phyloP scores from a whole-genome alignment of 495 filamentous ascomycete species.

The Neurospora tetrasperma region DNA sequence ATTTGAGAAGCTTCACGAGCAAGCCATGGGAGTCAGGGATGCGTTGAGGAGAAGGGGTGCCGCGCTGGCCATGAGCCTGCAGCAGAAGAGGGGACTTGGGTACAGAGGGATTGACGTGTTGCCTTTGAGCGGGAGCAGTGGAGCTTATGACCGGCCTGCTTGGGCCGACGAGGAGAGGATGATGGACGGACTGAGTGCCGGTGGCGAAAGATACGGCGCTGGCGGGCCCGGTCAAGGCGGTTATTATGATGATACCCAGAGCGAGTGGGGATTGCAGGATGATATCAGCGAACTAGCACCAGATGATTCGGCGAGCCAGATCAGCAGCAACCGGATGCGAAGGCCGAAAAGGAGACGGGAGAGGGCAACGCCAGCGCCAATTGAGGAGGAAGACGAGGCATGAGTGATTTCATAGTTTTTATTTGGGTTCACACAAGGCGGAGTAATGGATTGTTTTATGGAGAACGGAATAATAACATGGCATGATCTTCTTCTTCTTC shows the following conservation, averaged over 20 bases:
- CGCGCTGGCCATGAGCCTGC: constrained; percentile 66
- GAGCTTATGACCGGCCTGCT: constrained; percentile 30
- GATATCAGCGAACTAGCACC: constrained; percentile 65
- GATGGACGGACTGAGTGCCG: constrained; percentile 32
- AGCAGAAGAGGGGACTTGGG: constrained; percentile 48
- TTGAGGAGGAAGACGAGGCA: constrained; percentile 59
- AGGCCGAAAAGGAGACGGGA: constrained; percentile 62
- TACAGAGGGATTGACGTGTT: constrained; percentile 32
- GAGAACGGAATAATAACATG: not conserved
- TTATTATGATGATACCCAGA: constrained; percentile 36
- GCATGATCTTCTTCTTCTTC: not conserved
- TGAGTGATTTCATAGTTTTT: not conserved
- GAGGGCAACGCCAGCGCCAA: constrained; percentile 69
- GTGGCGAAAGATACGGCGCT: constrained; percentile 18
- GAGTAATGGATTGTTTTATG: not conserved
- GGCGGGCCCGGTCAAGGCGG: constrained; percentile 46
- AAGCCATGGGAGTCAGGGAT: constrained; percentile 71
- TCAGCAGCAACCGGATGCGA: constrained; percentile 61
- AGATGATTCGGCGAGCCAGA: constrained; percentile 75
- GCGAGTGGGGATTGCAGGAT: constrained; percentile 52
- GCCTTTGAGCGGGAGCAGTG: constrained; percentile 28
- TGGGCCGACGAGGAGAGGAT: constrained; percentile 39
- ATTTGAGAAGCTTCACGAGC: constrained; percentile 81
- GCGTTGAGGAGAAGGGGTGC: constrained; percentile 70
- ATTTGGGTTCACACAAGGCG: not conserved